These are phyloP conservation scores for Fraxinus paxiana DNA, from an alignment of 305 asterid genomes.

Conservation along the genomic window DNA sequence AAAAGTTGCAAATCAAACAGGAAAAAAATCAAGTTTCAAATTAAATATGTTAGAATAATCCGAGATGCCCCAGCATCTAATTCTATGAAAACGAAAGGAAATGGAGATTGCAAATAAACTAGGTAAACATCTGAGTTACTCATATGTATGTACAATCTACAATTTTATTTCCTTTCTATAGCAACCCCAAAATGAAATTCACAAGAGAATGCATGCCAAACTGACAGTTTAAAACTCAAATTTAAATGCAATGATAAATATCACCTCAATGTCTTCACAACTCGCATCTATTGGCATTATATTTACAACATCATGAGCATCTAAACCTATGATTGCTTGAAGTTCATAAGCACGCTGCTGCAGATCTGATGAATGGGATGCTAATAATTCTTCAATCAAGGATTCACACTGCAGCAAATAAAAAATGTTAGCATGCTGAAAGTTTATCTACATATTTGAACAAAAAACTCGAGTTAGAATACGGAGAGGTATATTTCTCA, in stretches of 20 bases:
- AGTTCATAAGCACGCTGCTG: conserved; percentile 98
- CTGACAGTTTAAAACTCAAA: not conserved
- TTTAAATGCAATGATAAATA: conserved; percentile 3
- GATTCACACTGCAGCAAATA: conserved; percentile 75
- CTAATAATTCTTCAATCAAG: conserved; percentile 72
- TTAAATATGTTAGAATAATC: not conserved
- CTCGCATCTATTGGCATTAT: conserved; percentile 84
- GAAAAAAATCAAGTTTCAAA: not conserved
- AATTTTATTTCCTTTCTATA: not conserved
- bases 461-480: conserved; percentile 12
- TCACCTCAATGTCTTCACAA: conserved; percentile 85
- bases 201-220: not conserved
- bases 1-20: not conserved
- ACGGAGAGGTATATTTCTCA: conserved; percentile 1
- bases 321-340: conserved; percentile 66
- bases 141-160: not conserved
- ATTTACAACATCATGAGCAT: conserved; percentile 58
- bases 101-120: not conserved
- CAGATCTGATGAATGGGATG: conserved; percentile 88
- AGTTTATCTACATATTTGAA: conserved; percentile 15
- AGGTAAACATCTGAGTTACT: not conserved
- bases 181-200: not conserved
- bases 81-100: not conserved
- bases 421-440: conserved; percentile 26
- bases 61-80: not conserved